Evolutionary conservation across 768 basidiomycete genomes (phyloP), one percentile per base, ranked within the genome.

Genomic region (Hemileccinum impolitum): DNA sequence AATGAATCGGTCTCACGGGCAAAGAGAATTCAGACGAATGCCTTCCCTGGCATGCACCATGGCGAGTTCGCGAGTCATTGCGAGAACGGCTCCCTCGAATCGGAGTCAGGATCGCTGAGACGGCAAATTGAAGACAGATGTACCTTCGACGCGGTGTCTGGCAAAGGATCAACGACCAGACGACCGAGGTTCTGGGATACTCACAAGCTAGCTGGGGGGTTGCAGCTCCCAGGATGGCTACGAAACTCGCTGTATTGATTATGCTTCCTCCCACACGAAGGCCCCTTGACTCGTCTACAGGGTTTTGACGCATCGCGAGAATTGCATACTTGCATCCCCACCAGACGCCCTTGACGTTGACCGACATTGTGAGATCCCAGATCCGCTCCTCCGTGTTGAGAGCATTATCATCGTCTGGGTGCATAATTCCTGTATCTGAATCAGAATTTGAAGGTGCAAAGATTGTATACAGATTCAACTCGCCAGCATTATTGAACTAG

Each of bases 331-430:
- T 98, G 78, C 89, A 94, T 28, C 96, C 96, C 85, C 87, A 99
- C 96, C 95, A 98, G 51, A 98, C 96, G 44, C 96, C 96, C 72
- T 98, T 99, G 63, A 95, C 81, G 68, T 98, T 98, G 74, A 97
- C 84, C 54, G 85, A 80, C 85, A 90, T 90, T 2, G 90, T 92
- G 49, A 92, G 74, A 64, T 91, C 90, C 95, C 96, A 99, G 69
- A 98, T 92, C 43, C 78, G 81, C 70, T 99, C 96, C 64, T 95
- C 93, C 15, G 96, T 99, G 67, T 92, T 95, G 62, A 97, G 74
- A 12, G 95, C 96, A 64, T 93, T 85, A 64, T 96, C 95, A 59
- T 99, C 95, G 10, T 75, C 82, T 15, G 92, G 85, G 65, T 97
- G 96, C 96, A 99, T 99, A 62, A 99, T 95, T n/a, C 95, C 94